Evolutionary conservation across 1,139 yeast genomes (phyloP).

Genomic region (Scheffersomyces segobiensis): DNA sequence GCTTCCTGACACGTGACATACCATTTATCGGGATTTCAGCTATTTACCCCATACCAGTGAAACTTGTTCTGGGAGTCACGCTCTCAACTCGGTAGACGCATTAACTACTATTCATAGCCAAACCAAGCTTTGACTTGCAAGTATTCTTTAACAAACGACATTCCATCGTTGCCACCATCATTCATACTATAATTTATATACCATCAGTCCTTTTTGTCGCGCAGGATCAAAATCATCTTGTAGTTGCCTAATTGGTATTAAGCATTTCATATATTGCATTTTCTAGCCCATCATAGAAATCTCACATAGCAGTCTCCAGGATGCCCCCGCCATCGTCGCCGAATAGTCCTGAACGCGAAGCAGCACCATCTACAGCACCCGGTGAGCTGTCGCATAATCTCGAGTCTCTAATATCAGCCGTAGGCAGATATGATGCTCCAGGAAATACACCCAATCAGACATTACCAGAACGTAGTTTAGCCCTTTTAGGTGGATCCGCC

Average conservation of each 20-base stretch:
- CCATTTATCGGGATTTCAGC: background rate
- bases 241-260: background rate
- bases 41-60: background rate
- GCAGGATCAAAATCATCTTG: background rate
- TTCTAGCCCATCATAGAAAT: background rate
- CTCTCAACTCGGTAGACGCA: background rate
- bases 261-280: too few species aligned
- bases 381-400: background rate
- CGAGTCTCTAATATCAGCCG: background rate
- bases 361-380: background rate
- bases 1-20: background rate
- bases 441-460: background rate
- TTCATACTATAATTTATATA: background rate
- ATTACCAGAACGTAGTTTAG: background rate
- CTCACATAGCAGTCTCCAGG: background rate
- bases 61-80: background rate
- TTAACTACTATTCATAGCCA: background rate
- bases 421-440: background rate
- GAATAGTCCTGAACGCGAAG: background rate
- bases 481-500: background rate
- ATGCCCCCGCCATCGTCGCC: background rate
- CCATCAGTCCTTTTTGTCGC: background rate
- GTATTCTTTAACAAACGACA: too few species aligned
- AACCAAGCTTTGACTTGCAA: background rate
- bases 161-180: background rate